Percentiles rank a stretch among this genome's conserved stretches.
phyloP scores from a whole-genome alignment of 345 rosid genomes.

The Hibiscus tridactylites region DNA sequence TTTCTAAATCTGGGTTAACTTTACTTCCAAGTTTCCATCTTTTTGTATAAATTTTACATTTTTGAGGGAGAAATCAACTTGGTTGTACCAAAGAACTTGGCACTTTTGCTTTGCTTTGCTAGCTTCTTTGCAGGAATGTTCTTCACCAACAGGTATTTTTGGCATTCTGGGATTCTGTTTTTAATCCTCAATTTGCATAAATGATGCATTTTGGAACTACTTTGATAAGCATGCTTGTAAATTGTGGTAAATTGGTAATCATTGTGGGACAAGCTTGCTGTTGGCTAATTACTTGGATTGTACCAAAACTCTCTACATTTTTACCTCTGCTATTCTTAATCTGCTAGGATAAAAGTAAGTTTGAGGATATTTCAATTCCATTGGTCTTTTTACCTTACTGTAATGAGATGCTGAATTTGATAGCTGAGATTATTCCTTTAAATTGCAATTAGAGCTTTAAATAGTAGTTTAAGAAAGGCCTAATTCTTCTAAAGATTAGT shows the following conservation, averaged over 20 bases:
- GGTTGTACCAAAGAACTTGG: conserved; percentile 42
- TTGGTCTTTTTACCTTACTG: background rate
- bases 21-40: background rate
- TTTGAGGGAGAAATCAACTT: background rate
- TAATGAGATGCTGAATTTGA: background rate
- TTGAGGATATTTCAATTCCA: background rate
- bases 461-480: background rate
- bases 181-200: background rate
- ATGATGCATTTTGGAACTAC: background rate
- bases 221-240: background rate
- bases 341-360: background rate
- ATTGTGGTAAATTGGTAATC: background rate
- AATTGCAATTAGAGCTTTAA: background rate
- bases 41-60: background rate
- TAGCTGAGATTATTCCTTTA: background rate
- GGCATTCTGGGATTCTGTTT: conserved; percentile 6
- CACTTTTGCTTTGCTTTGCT: conserved; percentile 50
- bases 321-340: background rate
- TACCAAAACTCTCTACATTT: background rate
- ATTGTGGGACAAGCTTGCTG: background rate
- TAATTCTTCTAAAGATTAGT: background rate
- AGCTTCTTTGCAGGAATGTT: conserved; percentile 74
- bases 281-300: background rate
- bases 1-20: conserved; percentile 2
- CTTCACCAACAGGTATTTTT: conserved; percentile 66